Evolutionary conservation across 2,329 filamentous ascomycete genomes (phyloP), one percentile per base, ranked within the genome.

Genomic region (Coniochaeta sp.): DNA sequence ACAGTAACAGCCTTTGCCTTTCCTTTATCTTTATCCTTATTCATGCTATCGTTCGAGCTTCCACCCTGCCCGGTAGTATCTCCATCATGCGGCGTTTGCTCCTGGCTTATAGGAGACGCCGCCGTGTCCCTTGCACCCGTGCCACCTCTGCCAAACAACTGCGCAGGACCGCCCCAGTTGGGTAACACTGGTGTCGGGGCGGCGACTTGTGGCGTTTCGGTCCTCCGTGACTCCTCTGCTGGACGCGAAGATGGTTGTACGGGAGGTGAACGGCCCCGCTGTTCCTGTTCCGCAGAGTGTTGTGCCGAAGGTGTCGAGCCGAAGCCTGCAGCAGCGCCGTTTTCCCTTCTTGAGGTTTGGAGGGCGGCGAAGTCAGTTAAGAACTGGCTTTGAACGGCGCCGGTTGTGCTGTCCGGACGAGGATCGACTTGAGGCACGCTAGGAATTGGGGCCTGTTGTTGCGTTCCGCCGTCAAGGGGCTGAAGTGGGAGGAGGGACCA

Each of bases 401-500:
- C 26, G 26, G 57, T 36, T 58, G 24, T 26, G 33, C 24, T 52
- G 38, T n/a, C 24, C 14, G 40, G 43, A 26, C 19, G 44, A 12
- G 26, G 26, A 59, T 22, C 52, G 16, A 26, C 26, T 56, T 56
- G 24, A 56, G 61, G 59, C 60, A 59, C 61, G 63, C 59, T 62
- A 55, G 34, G 44, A n/a, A 19, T 58, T 9, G 8, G 44, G 28
- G 24, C 22, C 33, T 17, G n/a, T 14, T 19, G n/a, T 31, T 26
- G 28, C 52, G 26, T 19, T 56, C 36, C 55, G 38, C n/a, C 60
- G 64, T 59, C 79, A 9, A 83, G 65, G 26, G 83, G 78, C 64
- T 87, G 81, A 1, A 89, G 75, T 26, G 86, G 86, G 54, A 88
- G 73, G 43, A 89, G 71, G 24, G 83, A 82, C 86, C 86, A 89